These are phyloP conservation scores for Goffeauzyma gilvescens DNA, from an alignment of 768 basidiomycete genomes.

Conservation along the genomic window DNA sequence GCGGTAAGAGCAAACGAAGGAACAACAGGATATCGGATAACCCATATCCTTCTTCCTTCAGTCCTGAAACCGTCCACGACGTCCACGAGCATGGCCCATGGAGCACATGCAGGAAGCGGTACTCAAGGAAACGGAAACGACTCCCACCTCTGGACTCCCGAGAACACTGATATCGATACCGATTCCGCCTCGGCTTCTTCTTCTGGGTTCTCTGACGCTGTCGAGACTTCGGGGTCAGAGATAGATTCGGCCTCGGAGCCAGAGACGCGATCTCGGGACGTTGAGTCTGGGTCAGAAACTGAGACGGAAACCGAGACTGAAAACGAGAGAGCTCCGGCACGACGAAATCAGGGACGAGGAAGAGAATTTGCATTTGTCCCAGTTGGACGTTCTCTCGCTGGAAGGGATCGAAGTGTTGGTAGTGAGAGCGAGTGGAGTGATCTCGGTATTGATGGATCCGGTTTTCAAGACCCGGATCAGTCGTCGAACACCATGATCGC, in stretches of 20 bases:
- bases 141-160: constrained; percentile 21
- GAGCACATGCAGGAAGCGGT: no score
- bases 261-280: neutral
- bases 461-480: neutral
- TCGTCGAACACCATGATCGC: neutral
- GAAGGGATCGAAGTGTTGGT: no score
- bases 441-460: neutral
- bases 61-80: constrained; percentile 12
- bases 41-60: constrained; percentile 24
- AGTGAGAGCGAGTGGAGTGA: constrained; percentile 3
- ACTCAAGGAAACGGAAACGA: no score
- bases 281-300: neutral
- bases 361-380: no score
- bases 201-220: neutral
- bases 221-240: neutral
- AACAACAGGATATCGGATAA: constrained; percentile 15
- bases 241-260: no score
- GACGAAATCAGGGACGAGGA: no score
- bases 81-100: no score
- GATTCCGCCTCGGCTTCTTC: constrained; percentile 10
- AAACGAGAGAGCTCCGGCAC: neutral
- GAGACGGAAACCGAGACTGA: constrained; percentile 5
- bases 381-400: no score
- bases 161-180: constrained; percentile 16
- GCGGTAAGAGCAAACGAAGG: neutral